Base-by-base conservation (phyloP, 2,329 filamentous ascomycete species). In the Gaeumannomyces sp. region DNA sequence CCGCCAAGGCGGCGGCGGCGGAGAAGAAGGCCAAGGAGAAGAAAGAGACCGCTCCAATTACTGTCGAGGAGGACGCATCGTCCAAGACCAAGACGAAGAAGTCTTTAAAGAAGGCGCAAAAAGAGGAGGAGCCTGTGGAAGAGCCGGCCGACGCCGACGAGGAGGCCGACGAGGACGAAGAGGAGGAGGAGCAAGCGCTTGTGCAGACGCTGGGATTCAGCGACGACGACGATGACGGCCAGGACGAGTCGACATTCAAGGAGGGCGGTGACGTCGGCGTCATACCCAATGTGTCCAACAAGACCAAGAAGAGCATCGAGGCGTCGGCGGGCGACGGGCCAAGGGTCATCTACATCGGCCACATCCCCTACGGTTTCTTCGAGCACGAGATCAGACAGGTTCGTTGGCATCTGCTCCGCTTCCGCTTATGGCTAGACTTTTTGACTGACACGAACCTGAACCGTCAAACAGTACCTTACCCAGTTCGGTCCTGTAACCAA, bases 301-400 rank as follows among this genome's bases (percentile, higher is more conserved):
- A 80, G 61, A 69, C 78, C 13, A 72, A 76, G 68, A 79, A 81
- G 70, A 67, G 76, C 67, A 78, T 80, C 28, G 76, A 78, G 31
- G 74, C 78, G 69, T 71, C 70, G 33, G 72, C 72, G 27, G 79
- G 80, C 65, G 81, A 83, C 60, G 83, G 85, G 63, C 86, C 91
- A 1, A 94, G 93, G 60, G 89, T 95, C 57, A 83, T 98, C 73
- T 98, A 97, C 78, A 83, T 99, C 72, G 93, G 92, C 74, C 92
- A 93, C 31, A 72, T 74, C 35, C 74, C 72, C 66, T 75, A 78
- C 69, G 91, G 95, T 79, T 99, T 99, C 86, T 98, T 94, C 83
- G 95, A 99, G 80, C 86, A 93, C 72, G 90, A 98, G 79, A 96
- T 99, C 90, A 88, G 87, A 64, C 62, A 64, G 56, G 62, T 64